Evolutionary conservation across 345 rosid genomes (phyloP).

Genomic region (Dovyalis caffra): DNA sequence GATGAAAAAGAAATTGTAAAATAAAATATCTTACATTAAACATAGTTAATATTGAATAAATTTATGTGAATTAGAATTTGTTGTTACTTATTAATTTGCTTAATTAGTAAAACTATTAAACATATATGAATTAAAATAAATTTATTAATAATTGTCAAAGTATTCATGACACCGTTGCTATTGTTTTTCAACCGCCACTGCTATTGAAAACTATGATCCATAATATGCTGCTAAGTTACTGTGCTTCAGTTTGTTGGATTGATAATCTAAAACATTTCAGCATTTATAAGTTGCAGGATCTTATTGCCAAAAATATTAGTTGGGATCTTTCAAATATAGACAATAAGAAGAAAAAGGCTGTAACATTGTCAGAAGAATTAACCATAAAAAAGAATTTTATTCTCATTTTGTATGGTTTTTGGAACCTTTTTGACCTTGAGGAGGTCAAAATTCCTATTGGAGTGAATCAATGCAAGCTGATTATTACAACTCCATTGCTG

Average conservation of each 20-base stretch:
- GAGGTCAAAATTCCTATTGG: background rate
- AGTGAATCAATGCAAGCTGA: background rate
- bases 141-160: too few species aligned
- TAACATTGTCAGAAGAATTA: background rate
- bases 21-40: too few species aligned
- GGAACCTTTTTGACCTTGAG: background rate
- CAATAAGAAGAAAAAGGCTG: background rate
- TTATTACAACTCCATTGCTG: background rate
- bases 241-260: constrained; percentile 23
- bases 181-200: too few species aligned
- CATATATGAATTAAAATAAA: too few species aligned
- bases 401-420: background rate
- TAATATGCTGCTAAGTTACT: too few species aligned
- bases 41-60: too few species aligned
- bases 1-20: too few species aligned
- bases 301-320: background rate
- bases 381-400: background rate
- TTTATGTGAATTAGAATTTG: too few species aligned
- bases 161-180: too few species aligned
- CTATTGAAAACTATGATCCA: too few species aligned
- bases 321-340: background rate
- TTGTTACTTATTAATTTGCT: too few species aligned
- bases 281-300: constrained; percentile 10
- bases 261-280: constrained; percentile 2
- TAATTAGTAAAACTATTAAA: too few species aligned